Percentiles rank a stretch among this genome's conserved stretches.
These are phyloP conservation scores for Phoma herbarum DNA, from an alignment of 2,329 filamentous ascomycete species.

Conservation along the genomic window DNA sequence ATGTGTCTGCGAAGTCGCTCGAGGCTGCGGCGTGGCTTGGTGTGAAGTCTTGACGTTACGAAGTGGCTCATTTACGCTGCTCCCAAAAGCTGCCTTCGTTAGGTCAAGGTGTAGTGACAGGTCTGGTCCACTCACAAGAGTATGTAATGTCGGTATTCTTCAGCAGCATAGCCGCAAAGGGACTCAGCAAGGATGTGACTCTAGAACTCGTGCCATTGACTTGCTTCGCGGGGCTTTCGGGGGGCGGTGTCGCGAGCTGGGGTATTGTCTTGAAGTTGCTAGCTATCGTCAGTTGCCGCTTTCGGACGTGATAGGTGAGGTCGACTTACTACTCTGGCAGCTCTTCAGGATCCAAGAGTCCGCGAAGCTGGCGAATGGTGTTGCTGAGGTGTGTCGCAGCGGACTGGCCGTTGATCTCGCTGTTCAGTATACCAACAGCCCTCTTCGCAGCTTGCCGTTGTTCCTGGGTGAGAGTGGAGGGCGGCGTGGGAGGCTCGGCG, in stretches of 20 bases:
- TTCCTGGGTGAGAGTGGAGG: conserved; percentile 47
- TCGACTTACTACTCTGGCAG: conserved; percentile 71
- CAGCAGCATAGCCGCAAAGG: conserved; percentile 65
- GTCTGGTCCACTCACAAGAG: conserved; percentile 35
- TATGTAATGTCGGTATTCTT: conserved; percentile 52
- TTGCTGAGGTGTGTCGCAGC: conserved; percentile 73
- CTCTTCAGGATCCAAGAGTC: conserved; percentile 75
- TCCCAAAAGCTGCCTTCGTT: conserved; percentile 31
- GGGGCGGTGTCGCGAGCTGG: conserved; percentile 43
- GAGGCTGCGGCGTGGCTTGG: conserved; percentile 26
- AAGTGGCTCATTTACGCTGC: conserved; percentile 20
- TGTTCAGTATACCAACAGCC: conserved; percentile 73
- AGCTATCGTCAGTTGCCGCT: conserved; percentile 22
- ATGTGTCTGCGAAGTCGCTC: conserved; percentile 19
- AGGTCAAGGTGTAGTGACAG: conserved; percentile 11
- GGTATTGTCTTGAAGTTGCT: conserved; percentile 46
- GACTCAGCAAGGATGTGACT: conserved; percentile 51
- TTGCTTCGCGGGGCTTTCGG: conserved; percentile 36
- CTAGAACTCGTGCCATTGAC: conserved; percentile 33
- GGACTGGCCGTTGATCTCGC: conserved; percentile 68
- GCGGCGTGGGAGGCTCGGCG: conserved; percentile 51
- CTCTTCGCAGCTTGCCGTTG: conserved; percentile 62
- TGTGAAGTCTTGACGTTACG: conserved; percentile 22
- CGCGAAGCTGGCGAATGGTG: conserved; percentile 76
- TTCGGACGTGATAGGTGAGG: conserved; percentile 6